Conservation (phyloP, 257 asterid genomes). For the Solanum acaule region DNA sequence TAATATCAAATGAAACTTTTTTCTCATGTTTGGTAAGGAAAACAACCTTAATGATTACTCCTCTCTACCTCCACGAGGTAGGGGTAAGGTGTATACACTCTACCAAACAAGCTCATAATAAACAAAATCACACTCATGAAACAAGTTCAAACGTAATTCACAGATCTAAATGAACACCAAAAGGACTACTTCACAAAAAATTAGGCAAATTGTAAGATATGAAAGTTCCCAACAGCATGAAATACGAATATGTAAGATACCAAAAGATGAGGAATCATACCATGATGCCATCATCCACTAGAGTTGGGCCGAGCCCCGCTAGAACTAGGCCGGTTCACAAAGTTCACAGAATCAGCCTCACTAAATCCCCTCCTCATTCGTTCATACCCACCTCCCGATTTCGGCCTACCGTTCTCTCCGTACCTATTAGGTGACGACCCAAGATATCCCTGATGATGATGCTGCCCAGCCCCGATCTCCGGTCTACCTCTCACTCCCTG, state of each 20-base stretch:
- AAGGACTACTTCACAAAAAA: neutral
- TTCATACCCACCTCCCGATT: constrained; percentile 67
- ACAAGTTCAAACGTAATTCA: neutral
- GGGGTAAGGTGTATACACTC: neutral
- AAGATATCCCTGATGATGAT: constrained; percentile 10
- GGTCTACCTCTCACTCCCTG: constrained; percentile 28
- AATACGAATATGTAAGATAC: neutral
- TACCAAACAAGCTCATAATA: neutral
- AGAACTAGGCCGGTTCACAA: constrained; percentile 41
- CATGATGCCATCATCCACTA: constrained; percentile 40
- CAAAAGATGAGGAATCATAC: constrained; percentile 12
- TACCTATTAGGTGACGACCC: constrained; percentile 16
- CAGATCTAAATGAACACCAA: neutral
- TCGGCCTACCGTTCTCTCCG: constrained; percentile 49
- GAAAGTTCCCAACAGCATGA: neutral
- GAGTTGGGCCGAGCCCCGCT: constrained; percentile 48
- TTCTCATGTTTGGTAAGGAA: neutral
- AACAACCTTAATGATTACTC: neutral
- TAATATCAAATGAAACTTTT: neutral
- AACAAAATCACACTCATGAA: neutral
- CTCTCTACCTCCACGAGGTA: neutral
- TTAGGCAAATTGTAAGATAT: too few relatives aligned
- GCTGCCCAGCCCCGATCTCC: constrained; percentile 16
- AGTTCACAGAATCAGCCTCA: constrained; percentile 26
- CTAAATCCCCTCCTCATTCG: constrained; percentile 28